Conservation (phyloP, 306 rosid genomes). For the Alnus glutinosa region DNA sequence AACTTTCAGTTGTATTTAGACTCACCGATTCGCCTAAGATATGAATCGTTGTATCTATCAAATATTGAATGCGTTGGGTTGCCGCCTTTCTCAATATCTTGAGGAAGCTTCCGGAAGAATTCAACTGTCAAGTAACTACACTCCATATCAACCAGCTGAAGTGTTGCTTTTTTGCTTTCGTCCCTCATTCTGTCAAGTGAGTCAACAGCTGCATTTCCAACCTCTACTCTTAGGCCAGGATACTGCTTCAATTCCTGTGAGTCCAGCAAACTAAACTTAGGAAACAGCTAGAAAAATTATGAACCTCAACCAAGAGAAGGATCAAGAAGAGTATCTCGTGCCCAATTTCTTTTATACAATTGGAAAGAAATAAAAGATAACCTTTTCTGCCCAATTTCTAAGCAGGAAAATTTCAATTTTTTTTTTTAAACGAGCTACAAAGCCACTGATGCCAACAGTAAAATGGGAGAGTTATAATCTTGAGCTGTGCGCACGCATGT, state of each 20-base stretch:
- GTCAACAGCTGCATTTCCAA: conserved; percentile 76
- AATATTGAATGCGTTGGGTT: conserved; percentile 94
- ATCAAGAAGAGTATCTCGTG: not conserved
- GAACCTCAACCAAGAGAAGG: not conserved
- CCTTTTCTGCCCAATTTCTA: not conserved
- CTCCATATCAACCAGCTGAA: conserved; percentile 91
- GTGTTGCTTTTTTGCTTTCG: conserved; percentile 83
- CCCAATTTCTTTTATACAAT: not conserved
- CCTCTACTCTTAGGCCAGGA: conserved; percentile 90
- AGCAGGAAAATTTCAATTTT: not conserved
- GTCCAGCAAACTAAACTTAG: conserved; percentile 12
- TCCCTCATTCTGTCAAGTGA: conserved; percentile 86
- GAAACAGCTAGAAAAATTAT: conserved; percentile 7
- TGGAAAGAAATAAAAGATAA: not conserved
- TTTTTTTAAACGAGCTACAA: not conserved
- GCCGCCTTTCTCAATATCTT: conserved; percentile 95
- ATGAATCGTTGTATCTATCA: conserved; percentile 88
- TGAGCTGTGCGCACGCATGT: not conserved
- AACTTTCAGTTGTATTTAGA: not conserved
- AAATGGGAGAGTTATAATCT: not conserved
- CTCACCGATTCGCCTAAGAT: conserved; percentile 86
- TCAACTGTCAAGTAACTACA: conserved; percentile 87
- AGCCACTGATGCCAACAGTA: not conserved
- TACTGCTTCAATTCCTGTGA: conserved; percentile 84
- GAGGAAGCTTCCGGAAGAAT: conserved; percentile 94